Base-by-base conservation (phyloP, 495 filamentous ascomycete species). In the Glonium stellatum region DNA sequence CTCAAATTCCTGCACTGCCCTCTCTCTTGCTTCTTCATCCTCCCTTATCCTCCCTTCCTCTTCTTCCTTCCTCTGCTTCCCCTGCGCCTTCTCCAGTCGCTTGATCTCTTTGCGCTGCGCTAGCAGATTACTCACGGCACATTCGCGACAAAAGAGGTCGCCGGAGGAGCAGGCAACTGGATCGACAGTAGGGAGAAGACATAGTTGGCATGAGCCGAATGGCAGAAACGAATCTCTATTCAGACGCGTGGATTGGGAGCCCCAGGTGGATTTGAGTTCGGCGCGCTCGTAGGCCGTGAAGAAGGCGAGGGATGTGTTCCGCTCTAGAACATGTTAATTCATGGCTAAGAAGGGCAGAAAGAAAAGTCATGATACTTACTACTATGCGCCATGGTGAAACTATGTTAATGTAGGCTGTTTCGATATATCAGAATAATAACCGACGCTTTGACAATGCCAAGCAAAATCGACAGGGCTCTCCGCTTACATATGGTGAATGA, bases 91-190 rank as follows among this genome's bases (percentile, higher is more conserved):
- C 68, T 91, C 89, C 13, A 87, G 64, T 0, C 93, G 80, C 69
- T 92, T 95, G 66, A 97, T 95, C 71, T 97, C 95, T 73, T 93
- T 88, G 61, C 89, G 82, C 73, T 98, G 93, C 5, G 89, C 82
- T 0, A 98, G 79, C 44, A 98, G 84, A 69, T 97, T 96, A 67
- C 76, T 88, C 27, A 97, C 83, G 10, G 92, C 91, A 74, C 93
- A 98, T 72, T 98, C 93, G 59, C 90, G 82, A 69, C 93, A 98
- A 75, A 97, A 97, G n/a, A 98, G 80, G 70, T 97, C 91, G 52
- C 92, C 93, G 60, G 87, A 83, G 34, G 83, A 72, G 68, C 84
- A 87, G 34, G 81, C 78, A 13, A 97, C 91, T 0, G 93, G 93
- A 31, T 88, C 79, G 18, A 86, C 84, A 21, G 92, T 87, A 5